phyloP scores from a whole-genome alignment of 2,329 filamentous ascomycete genomes.

The Scorias spongiosa region DNA sequence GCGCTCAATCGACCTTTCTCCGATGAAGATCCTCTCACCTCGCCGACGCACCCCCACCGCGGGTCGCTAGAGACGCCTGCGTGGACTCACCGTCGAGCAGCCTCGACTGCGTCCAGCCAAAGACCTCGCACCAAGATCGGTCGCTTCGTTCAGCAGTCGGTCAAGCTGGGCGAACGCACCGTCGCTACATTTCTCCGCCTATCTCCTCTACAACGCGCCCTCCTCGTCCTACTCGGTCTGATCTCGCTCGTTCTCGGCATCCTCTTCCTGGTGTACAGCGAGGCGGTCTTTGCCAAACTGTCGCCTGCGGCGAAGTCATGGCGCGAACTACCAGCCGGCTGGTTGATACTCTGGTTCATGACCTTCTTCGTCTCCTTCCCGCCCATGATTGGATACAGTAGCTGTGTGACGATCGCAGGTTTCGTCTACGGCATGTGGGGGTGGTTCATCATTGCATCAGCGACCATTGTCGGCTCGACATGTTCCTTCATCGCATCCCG shows the following conservation, averaged over 20 bases:
- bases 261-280: constrained; percentile 61
- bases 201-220: constrained; percentile 45
- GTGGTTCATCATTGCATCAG: constrained; percentile 70
- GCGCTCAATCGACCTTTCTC: constrained; percentile 38
- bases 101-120: constrained; percentile 24
- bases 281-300: constrained; percentile 62
- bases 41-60: constrained; percentile 15
- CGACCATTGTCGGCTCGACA: constrained; percentile 64
- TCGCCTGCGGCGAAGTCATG: constrained; percentile 60
- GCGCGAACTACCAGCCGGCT: constrained; percentile 57
- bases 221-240: constrained; percentile 38
- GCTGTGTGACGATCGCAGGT: constrained; percentile 52
- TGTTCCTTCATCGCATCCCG: constrained; percentile 68
- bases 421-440: constrained; percentile 63
- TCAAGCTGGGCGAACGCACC: constrained; percentile 31
- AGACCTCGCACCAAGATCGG: constrained; percentile 23
- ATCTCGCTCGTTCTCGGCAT: constrained; percentile 42
- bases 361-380: constrained; percentile 71
- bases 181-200: constrained; percentile 40
- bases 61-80: constrained; percentile 33
- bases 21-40: constrained; percentile 10
- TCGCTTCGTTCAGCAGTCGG: constrained; percentile 27
- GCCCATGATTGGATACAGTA: constrained; percentile 75
- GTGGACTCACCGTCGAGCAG: constrained; percentile 29
- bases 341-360: constrained; percentile 58